A percentile compares a stretch with the other conserved stretches of the same genome.
These are phyloP conservation scores for Colletotrichum siamense DNA, from an alignment of 2,329 filamentous ascomycete genomes.

Conservation along the genomic window DNA sequence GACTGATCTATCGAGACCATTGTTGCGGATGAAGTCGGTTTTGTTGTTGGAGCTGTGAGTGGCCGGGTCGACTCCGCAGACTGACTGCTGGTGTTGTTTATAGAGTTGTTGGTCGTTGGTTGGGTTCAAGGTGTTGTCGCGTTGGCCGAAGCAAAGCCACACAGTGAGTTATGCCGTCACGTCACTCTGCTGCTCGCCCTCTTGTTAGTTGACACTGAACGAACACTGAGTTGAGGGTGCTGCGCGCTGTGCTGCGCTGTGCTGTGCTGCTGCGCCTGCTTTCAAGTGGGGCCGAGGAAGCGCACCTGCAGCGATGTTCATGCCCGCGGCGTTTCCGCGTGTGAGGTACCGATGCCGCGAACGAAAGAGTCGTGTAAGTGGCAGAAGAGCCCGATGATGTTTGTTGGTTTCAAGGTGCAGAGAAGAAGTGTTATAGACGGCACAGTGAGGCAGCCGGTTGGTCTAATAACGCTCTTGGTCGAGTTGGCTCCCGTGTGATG, in stretches of 20 bases:
- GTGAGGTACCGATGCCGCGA: neutral
- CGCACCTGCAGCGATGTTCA: conserved; percentile 23
- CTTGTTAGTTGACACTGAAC: conserved; percentile 13
- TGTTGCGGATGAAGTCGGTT: neutral
- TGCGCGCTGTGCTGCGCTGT: neutral
- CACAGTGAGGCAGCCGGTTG: neutral
- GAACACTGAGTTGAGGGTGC: neutral
- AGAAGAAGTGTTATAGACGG: neutral
- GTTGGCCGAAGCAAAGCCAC: conserved; percentile 19
- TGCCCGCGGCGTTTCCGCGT: conserved; percentile 17
- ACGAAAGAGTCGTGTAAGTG: neutral
- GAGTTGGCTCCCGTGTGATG: neutral
- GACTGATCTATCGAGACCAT: conserved; percentile 29
- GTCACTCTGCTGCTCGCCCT: conserved; percentile 2
- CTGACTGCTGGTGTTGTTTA: neutral
- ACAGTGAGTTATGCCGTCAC: conserved; percentile 14
- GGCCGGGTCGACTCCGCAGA: neutral
- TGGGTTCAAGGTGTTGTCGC: neutral
- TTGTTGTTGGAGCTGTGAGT: neutral
- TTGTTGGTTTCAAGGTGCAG: neutral
- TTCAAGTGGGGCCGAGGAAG: conserved; percentile 12
- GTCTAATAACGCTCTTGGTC: neutral
- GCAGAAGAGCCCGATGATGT: neutral
- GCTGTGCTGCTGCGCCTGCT: conserved; percentile 20
- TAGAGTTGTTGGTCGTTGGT: neutral